Percentiles rank a stretch among this genome's conserved stretches.
Evolutionary conservation across 768 basidiomycete species (phyloP).

Genomic region (Podaxis pistillaris): DNA sequence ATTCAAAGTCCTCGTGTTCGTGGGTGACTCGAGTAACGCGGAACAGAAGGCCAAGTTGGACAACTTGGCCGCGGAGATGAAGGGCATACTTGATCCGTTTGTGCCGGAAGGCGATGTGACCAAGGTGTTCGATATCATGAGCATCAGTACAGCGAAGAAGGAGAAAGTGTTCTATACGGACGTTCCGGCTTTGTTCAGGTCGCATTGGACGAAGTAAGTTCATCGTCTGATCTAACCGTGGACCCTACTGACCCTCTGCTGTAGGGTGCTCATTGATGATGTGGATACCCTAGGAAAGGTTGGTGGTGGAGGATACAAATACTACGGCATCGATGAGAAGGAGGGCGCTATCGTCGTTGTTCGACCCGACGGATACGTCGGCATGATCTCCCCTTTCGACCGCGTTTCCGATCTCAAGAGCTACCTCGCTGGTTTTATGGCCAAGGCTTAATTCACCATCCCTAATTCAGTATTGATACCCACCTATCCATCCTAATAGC

Average conservation of each 20-base stretch:
- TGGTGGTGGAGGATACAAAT: constrained; percentile 55
- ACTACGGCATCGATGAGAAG: constrained; percentile 47
- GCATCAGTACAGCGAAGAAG: constrained; percentile 38
- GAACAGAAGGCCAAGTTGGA: constrained; percentile 28
- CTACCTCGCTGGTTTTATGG: constrained; percentile 52
- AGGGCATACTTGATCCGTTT: constrained; percentile 28
- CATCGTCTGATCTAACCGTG: not conserved
- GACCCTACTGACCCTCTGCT: not conserved
- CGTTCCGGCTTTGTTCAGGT: constrained; percentile 43
- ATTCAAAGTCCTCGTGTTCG: constrained; percentile 56
- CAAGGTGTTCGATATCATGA: constrained; percentile 41
- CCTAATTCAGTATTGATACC: not conserved
- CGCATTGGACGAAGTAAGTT: constrained; percentile 62
- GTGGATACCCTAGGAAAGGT: constrained; percentile 37
- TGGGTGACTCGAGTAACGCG: constrained; percentile 39
- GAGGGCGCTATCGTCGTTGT: constrained; percentile 52
- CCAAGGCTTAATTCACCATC: not conserved
- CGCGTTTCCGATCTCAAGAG: constrained; percentile 35
- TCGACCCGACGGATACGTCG: constrained; percentile 68
- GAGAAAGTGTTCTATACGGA: constrained; percentile 40
- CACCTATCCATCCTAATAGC: not conserved
- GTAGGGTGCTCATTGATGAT: constrained; percentile 63
- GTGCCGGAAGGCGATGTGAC: constrained; percentile 28
- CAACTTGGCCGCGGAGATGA: constrained; percentile 32
- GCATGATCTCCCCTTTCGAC: constrained; percentile 49